phyloP scores from a whole-genome alignment of 2,329 filamentous ascomycete genomes.

The Nannizziopsis arthrosporioides region DNA sequence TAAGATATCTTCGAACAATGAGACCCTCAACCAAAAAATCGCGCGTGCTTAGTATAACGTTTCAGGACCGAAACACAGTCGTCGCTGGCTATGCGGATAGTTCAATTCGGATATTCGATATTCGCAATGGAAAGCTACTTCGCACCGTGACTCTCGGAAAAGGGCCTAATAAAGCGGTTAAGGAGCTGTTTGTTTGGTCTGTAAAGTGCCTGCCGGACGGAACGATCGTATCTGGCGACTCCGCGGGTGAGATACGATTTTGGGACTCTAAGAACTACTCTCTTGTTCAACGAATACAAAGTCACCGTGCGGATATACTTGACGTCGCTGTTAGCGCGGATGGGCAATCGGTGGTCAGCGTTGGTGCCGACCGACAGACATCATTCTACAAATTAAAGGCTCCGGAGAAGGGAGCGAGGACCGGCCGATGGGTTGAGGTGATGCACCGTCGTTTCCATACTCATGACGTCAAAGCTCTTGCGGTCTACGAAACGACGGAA shows the following conservation, averaged over 20 bases:
- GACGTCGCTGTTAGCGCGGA: constrained; percentile 74
- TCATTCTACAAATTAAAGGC: constrained; percentile 60
- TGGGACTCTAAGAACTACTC: constrained; percentile 92
- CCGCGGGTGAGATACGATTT: constrained; percentile 81
- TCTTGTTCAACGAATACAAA: constrained; percentile 70
- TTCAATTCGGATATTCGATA: constrained; percentile 83
- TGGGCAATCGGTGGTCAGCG: constrained; percentile 72
- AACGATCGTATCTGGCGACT: constrained; percentile 89
- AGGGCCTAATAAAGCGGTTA: constrained; percentile 62
- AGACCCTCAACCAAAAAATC: constrained; percentile 71
- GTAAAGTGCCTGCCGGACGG: constrained; percentile 79
- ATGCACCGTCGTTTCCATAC: constrained; percentile 77
- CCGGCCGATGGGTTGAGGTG: constrained; percentile 67
- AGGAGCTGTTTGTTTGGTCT: constrained; percentile 84
- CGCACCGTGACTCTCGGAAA: constrained; percentile 77
- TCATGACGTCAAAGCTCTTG: constrained; percentile 92
- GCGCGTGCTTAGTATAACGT: constrained; percentile 80
- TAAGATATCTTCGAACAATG: constrained; percentile 67
- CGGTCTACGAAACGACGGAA: constrained; percentile 69
- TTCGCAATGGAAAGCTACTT: constrained; percentile 61
- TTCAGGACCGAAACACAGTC: constrained; percentile 70
- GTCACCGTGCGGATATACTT: constrained; percentile 80
- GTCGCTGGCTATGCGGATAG: constrained; percentile 94
- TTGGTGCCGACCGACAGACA: constrained; percentile 81
- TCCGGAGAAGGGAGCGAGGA: constrained; percentile 41